A percentile compares a stretch with the other conserved stretches of the same genome.
Conservation (phyloP, 306 rosid species). For the Dalbergia cochinchinensis region DNA sequence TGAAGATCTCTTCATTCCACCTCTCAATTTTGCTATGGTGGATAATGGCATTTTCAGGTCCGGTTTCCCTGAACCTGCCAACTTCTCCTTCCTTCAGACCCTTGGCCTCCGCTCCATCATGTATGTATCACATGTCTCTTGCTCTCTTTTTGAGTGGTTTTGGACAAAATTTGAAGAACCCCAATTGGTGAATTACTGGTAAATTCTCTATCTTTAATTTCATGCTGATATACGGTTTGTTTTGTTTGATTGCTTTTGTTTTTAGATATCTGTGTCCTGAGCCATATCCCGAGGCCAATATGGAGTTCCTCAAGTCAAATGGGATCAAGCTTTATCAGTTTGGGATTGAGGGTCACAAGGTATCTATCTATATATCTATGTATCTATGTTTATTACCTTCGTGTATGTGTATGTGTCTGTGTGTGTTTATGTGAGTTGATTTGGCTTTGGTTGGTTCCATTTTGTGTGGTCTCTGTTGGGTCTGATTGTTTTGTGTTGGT, state of each 20-base stretch:
- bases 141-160: not conserved
- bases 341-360: conserved; percentile 97
- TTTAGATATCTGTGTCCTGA: conserved; percentile 92
- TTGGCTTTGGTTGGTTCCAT: not conserved
- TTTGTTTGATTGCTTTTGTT: conserved; percentile 33
- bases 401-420: not conserved
- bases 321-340: conserved; percentile 89
- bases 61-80: conserved; percentile 88
- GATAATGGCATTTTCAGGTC: conserved; percentile 97
- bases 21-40: conserved; percentile 92
- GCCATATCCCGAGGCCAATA: conserved; percentile 82
- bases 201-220: not conserved
- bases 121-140: conserved; percentile 50
- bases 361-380: conserved; percentile 32
- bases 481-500: conserved; percentile 28
- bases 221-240: conserved; percentile 19
- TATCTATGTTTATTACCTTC: not conserved
- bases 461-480: conserved; percentile 9
- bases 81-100: conserved; percentile 87
- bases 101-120: conserved; percentile 91
- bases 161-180: not conserved
- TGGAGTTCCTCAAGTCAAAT: conserved; percentile 88
- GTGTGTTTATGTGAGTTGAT: not conserved
- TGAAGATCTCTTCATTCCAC: conserved; percentile 78
- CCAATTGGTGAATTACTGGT: conserved; percentile 37